phyloP scores from a whole-genome alignment of 2,329 filamentous ascomycete species.

The Trichoderma guizhouense region DNA sequence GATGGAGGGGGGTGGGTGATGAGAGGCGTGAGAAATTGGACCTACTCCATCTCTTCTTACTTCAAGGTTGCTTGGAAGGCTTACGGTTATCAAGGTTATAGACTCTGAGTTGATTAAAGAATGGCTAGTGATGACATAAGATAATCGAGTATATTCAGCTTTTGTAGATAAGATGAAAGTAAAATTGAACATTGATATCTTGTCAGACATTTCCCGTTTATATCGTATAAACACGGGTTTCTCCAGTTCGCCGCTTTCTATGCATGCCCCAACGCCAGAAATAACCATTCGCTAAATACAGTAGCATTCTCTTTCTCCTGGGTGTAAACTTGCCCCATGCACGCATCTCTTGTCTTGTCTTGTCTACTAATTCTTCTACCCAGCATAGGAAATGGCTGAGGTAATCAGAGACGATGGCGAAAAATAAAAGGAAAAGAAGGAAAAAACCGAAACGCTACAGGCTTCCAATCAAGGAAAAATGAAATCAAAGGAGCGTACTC shows the following conservation, averaged over 20 bases:
- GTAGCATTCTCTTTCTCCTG: constrained; percentile 5
- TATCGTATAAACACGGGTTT: neutral
- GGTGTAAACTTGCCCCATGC: neutral
- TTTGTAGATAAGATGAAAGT: neutral
- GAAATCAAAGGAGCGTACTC: neutral
- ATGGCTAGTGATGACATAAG: neutral
- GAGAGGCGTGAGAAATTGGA: neutral
- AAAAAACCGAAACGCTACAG: neutral
- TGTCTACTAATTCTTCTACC: constrained; percentile 3
- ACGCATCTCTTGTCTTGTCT: neutral
- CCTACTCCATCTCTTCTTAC: neutral
- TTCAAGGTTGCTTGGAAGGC: neutral
- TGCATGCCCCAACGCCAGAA: constrained; percentile 1
- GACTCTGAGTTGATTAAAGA: neutral
- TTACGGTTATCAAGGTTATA: neutral
- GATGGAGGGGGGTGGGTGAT: neutral
- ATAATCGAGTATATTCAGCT: neutral
- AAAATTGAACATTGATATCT: neutral
- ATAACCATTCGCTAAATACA: neutral
- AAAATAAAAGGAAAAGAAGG: neutral
- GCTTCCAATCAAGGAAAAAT: neutral
- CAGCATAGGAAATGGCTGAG: neutral
- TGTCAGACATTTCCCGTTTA: neutral
- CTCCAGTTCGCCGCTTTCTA: constrained; percentile 4
- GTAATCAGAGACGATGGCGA: neutral